Evolutionary conservation across 2,329 filamentous ascomycete species (phyloP), one percentile per base, ranked within the genome.

Genomic region (Dothidotthia symphoricarpi): DNA sequence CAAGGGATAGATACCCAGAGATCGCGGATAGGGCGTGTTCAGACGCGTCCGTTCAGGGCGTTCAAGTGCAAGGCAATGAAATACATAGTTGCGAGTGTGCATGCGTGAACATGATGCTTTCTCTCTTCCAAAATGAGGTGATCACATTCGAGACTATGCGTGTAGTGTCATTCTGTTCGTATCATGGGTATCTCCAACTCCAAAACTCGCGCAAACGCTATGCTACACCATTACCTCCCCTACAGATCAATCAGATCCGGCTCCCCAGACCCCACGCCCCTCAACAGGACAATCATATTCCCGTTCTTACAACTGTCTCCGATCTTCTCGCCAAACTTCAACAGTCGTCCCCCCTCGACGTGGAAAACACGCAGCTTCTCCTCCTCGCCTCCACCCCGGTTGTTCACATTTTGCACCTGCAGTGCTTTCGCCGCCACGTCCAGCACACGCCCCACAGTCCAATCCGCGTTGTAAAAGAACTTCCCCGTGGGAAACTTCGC

Each of bases 271-370:
- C 93, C 93, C 35, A 96, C 84, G 0, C 93, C 93, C 45, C 93
- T 76, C 36, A 98, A 59, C 56, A 98, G 63, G 16, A 97, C 89
- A 48, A 98, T 81, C 9, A 89, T 96, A 63, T 98, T 91, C 1
- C 93, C 93, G 51, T 80, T 90, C 49, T 80, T 80, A 41, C 94
- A 73, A 17, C 75, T 76, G 35, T 75, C 74, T 4, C 88, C 89
- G 38, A 95, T 74, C 72, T 91, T 90, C 68, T 96, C 90, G 16
- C 78, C 82, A 58, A 94, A 98, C 43, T 93, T 90, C 47, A 98
- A 67, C 46, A 98, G 66, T 41, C 88, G 74, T 0, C 93, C 93
- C 0, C 85, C 87, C 62, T 98, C 90, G 0, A 98, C 87, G 63
- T 97, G 90, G 59, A 95, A 98, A 0, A 98, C 82, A 7, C 93